Evolutionary conservation across 495 filamentous ascomycete genomes (phyloP).

Genomic region (Bryoglossum gracile): DNA sequence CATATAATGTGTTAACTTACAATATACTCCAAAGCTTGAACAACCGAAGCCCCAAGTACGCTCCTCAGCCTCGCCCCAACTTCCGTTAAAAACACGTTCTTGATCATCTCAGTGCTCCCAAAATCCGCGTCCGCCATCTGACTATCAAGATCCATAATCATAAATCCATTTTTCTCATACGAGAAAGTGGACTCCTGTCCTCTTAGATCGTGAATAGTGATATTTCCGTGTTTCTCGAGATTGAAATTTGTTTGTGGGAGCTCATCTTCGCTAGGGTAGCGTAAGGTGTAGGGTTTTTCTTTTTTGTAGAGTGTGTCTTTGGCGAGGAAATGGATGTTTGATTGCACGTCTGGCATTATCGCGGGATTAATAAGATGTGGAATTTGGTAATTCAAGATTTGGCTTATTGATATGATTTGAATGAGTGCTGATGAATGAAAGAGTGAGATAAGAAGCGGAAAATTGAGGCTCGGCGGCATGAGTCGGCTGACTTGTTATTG

Average conservation of each 20-base stretch:
- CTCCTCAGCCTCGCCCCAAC: neutral
- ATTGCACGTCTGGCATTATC: neutral
- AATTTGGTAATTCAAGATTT: neutral
- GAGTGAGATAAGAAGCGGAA: neutral
- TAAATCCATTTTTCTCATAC: neutral
- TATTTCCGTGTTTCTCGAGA: constrained; percentile 1
- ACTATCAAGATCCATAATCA: neutral
- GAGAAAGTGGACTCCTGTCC: neutral
- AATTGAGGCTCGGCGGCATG: neutral
- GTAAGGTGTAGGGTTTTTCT: neutral
- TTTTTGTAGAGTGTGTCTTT: neutral
- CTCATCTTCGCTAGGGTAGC: neutral
- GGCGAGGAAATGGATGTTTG: neutral
- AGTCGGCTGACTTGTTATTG: neutral
- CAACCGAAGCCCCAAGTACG: neutral
- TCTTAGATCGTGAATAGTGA: neutral
- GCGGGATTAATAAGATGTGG: neutral
- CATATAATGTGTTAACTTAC: neutral
- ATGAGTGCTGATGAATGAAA: neutral
- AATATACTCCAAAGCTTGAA: neutral
- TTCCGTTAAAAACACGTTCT: neutral
- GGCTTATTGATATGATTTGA: neutral
- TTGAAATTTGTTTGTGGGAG: neutral
- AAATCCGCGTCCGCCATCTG: neutral
- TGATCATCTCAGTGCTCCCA: neutral